Percentiles rank a stretch among this genome's conserved stretches.
Evolutionary conservation across 345 rosid genomes (phyloP).

Genomic region (Zanthoxylum bungeanum): DNA sequence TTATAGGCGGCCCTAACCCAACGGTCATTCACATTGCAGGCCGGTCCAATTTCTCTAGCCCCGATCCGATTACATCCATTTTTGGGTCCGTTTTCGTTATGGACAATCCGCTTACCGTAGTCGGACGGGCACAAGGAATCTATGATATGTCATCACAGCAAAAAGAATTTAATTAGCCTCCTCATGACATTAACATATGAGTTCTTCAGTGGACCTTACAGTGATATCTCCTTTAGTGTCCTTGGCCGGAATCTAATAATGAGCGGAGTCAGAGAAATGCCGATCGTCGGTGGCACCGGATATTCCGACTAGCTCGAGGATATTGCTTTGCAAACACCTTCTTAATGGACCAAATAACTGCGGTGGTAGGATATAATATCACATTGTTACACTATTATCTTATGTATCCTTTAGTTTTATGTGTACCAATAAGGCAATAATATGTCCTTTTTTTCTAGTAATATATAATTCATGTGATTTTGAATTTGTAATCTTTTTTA

Average conservation of each 20-base stretch:
- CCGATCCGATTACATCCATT: slow-evolving; percentile 15
- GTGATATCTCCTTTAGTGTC: slow-evolving; percentile 37
- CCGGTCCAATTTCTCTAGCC: slow-evolving; percentile 27
- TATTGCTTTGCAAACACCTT: slow-evolving; percentile 34
- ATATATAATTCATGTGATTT: slow-evolving; percentile 1
- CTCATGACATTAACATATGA: slow-evolving; percentile 31
- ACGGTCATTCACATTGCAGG: slow-evolving; percentile 29
- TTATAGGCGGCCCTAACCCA: slow-evolving; percentile 23
- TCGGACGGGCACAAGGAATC: slow-evolving; percentile 40
- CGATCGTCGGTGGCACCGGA: slow-evolving; percentile 34
- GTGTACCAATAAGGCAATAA: background rate
- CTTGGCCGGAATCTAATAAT: slow-evolving; percentile 36
- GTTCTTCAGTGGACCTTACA: slow-evolving; percentile 27
- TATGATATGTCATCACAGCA: slow-evolving; percentile 32
- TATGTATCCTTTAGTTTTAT: background rate
- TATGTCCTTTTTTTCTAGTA: background rate
- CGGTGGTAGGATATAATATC: slow-evolving; percentile 35
- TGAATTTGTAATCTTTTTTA: background rate
- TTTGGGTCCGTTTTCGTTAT: slow-evolving; percentile 30
- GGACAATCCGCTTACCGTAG: slow-evolving; percentile 36
- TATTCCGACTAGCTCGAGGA: slow-evolving; percentile 32
- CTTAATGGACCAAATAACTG: slow-evolving; percentile 24
- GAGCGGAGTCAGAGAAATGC: slow-evolving; percentile 36
- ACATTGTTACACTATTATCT: slow-evolving; percentile 24
- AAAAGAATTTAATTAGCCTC: slow-evolving; percentile 32